Percentiles rank a stretch among this genome's conserved stretches.
phyloP scores from a whole-genome alignment of 2,329 filamentous ascomycete genomes.

The Amauroascus niger region DNA sequence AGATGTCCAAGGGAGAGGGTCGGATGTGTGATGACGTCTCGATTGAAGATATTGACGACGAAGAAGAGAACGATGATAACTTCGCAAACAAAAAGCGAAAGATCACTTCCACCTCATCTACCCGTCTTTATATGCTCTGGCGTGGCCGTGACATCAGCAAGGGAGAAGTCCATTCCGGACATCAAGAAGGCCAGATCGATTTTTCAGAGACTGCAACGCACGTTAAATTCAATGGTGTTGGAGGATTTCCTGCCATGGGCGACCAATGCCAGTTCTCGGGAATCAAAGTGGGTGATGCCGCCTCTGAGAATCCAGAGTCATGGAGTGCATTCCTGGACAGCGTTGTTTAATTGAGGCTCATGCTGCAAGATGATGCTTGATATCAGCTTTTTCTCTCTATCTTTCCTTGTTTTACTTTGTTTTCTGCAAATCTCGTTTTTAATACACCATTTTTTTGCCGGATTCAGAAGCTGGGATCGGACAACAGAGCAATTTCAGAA shows the following conservation, averaged over 20 bases:
- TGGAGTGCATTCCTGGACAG: conserved; percentile 13
- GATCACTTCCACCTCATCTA: background rate
- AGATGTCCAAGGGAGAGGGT: background rate
- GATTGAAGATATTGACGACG: conserved; percentile 1
- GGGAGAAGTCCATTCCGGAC: conserved; percentile 9
- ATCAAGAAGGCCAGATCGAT: conserved; percentile 15
- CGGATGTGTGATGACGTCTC: background rate
- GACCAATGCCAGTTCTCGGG: conserved; percentile 13
- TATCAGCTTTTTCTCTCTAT: background rate
- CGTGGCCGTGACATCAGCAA: conserved; percentile 14
- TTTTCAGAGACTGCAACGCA: conserved; percentile 10
- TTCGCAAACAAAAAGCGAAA: conserved; percentile 9
- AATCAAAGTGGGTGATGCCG: conserved; percentile 7
- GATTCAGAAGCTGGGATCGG: background rate
- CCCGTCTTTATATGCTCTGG: conserved; percentile 17
- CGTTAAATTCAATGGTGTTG: conserved; percentile 15
- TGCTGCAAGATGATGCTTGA: conserved; percentile 9
- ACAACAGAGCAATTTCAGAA: too few species aligned
- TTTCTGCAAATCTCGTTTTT: background rate
- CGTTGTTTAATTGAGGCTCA: conserved; percentile 1
- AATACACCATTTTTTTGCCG: background rate
- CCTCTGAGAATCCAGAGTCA: conserved; percentile 3
- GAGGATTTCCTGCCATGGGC: conserved; percentile 15
- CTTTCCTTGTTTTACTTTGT: background rate
- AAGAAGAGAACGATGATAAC: conserved; percentile 6